A percentile compares a stretch with the other conserved stretches of the same genome.
Conservation (phyloP, 2,329 filamentous ascomycete species). For the Aspergillus sp. region DNA sequence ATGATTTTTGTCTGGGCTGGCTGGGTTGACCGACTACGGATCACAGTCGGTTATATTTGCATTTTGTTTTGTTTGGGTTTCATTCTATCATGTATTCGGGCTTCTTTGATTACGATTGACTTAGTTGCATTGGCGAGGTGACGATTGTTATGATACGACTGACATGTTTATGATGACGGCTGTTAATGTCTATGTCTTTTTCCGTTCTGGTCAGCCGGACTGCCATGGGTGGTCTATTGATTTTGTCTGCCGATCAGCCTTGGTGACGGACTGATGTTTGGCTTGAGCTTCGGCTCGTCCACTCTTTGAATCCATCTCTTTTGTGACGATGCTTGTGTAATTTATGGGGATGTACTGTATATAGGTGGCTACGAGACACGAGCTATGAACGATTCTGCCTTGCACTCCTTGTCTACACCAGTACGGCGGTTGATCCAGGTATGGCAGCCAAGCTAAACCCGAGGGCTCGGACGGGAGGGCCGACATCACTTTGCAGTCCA, state of each 20-base stretch:
- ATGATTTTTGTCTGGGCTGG: constrained; percentile 12
- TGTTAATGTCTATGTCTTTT: constrained; percentile 12
- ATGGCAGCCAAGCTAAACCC: background rate
- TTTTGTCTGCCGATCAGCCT: background rate
- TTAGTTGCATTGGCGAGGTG: constrained; percentile 18
- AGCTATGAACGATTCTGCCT: too few relatives aligned
- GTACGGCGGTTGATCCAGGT: background rate
- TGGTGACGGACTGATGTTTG: too few relatives aligned
- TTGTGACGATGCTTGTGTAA: background rate
- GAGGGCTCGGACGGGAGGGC: background rate
- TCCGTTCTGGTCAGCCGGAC: constrained; percentile 13
- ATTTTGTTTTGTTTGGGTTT: background rate
- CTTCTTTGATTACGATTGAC: constrained; percentile 6
- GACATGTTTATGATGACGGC: constrained; percentile 15
- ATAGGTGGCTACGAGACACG: background rate
- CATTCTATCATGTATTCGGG: background rate
- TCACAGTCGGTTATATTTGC: constrained; percentile 8
- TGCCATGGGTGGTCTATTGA: constrained; percentile 11
- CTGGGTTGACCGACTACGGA: constrained; percentile 11
- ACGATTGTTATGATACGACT: constrained; percentile 23
- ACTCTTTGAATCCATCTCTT: background rate
- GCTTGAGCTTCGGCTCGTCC: background rate
- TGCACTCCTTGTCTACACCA: too few relatives aligned
- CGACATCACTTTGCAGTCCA: background rate
- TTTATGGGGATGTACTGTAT: constrained; percentile 1